Percentiles rank a stretch among this genome's conserved stretches.
Conservation (phyloP, 140 eudicot genomes). For the Stevia rebaudiana region DNA sequence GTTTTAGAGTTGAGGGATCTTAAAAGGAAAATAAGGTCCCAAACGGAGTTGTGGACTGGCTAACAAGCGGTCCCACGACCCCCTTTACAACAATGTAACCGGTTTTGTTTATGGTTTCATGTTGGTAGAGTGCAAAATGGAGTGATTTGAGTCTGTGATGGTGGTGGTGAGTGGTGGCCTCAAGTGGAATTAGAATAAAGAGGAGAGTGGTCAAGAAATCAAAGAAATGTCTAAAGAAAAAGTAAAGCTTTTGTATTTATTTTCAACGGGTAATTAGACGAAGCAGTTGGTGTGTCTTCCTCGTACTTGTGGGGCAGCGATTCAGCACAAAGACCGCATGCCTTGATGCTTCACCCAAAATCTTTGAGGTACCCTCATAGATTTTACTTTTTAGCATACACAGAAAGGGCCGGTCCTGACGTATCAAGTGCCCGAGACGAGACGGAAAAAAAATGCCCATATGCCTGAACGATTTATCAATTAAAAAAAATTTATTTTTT, state of each 20-base stretch:
- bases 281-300: constrained; percentile 22
- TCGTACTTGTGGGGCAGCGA: constrained; percentile 7
- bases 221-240: constrained; percentile 6
- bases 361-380: no score
- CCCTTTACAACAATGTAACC: constrained; percentile 47
- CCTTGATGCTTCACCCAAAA: no score
- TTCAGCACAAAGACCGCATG: no score
- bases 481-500: no score
- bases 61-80: constrained; percentile 36
- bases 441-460: no score
- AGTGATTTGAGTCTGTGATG: constrained; percentile 36
- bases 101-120: constrained; percentile 51
- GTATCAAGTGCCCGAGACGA: no score
- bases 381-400: no score
- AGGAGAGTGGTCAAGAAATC: constrained; percentile 19
- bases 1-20: constrained; percentile 44
- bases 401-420: no score
- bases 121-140: constrained; percentile 50
- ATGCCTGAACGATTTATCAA: no score
- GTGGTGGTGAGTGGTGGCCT: constrained; percentile 23
- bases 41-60: constrained; percentile 49
- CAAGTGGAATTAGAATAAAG: constrained; percentile 23
- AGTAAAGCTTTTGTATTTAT: background rate
- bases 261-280: constrained; percentile 9
- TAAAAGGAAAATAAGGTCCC: constrained; percentile 48